Evolutionary conservation across 306 rosid genomes (phyloP).

Genomic region (Vachellia collinsii): DNA sequence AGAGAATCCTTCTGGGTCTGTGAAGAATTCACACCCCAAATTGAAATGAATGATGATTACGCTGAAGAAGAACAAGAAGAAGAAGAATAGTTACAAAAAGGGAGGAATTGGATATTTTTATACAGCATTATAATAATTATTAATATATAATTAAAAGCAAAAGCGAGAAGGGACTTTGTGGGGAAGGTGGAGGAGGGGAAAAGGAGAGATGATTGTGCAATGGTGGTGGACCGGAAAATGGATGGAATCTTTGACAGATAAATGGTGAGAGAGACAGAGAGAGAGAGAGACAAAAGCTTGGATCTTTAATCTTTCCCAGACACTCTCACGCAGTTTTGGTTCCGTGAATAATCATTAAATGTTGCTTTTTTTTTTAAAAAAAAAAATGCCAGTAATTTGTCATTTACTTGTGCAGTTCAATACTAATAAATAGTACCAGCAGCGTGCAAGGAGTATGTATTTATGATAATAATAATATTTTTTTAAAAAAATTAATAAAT

Average conservation of each 20-base stretch:
- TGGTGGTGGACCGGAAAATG: constrained; percentile 76
- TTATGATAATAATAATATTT: background rate
- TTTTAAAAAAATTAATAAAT: too few species aligned
- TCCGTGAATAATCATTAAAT: background rate
- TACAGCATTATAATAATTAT: constrained; percentile 21
- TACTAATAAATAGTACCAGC: background rate
- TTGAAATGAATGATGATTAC: constrained; percentile 52
- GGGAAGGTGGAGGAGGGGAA: constrained; percentile 44
- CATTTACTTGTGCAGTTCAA: background rate
- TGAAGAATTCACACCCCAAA: constrained; percentile 34
- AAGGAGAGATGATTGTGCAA: constrained; percentile 48
- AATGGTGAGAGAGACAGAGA: constrained; percentile 34
- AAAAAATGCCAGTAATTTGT: constrained; percentile 7
- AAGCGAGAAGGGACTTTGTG: constrained; percentile 45
- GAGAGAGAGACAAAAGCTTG: constrained; percentile 36
- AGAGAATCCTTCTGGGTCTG: background rate
- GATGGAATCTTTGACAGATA: constrained; percentile 83
- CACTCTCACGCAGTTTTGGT: constrained; percentile 19
- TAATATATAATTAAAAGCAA: constrained; percentile 44
- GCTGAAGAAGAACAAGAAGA: constrained; percentile 3
- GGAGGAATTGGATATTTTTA: background rate
- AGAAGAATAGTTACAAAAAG: constrained; percentile 61
- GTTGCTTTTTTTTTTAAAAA: background rate
- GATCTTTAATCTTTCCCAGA: constrained; percentile 33
- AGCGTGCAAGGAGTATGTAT: background rate